phyloP scores from a whole-genome alignment of 2,329 filamentous ascomycete species.

The Teratosphaeria pseudoeucalypti region DNA sequence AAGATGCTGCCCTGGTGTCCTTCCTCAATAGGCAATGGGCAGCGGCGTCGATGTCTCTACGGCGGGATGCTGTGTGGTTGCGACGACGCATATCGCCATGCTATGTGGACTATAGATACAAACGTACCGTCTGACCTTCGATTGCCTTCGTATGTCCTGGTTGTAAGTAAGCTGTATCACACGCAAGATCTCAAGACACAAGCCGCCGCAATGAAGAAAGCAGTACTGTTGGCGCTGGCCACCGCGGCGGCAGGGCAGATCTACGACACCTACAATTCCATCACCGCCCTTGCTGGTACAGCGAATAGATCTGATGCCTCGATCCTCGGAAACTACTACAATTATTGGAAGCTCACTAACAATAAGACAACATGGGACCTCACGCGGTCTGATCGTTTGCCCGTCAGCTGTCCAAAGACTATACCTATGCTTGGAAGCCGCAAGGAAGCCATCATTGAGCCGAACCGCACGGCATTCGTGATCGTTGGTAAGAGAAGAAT shows the following conservation, averaged over 20 bases:
- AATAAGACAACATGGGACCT: slow-evolving; percentile 22
- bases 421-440: slow-evolving; percentile 20
- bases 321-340: slow-evolving; percentile 25
- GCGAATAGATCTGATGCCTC: slow-evolving; percentile 6
- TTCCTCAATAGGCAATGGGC: background rate
- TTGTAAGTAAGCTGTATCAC: background rate
- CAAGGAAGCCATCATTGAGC: slow-evolving; percentile 9
- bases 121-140: background rate
- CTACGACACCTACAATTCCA: slow-evolving; percentile 10
- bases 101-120: background rate
- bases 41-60: background rate
- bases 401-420: slow-evolving; percentile 19
- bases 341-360: slow-evolving; percentile 20
- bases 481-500: slow-evolving; percentile 10
- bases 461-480: slow-evolving; percentile 13
- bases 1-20: background rate
- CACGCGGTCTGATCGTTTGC: slow-evolving; percentile 20
- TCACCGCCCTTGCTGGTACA: slow-evolving; percentile 6
- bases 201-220: background rate
- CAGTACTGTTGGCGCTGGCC: slow-evolving; percentile 5
- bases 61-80: background rate
- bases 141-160: background rate
- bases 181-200: slow-evolving; percentile 1
- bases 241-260: slow-evolving; percentile 5
- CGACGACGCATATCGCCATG: background rate